phyloP scores from a whole-genome alignment of 306 rosid species.

The Biancaea sappan region DNA sequence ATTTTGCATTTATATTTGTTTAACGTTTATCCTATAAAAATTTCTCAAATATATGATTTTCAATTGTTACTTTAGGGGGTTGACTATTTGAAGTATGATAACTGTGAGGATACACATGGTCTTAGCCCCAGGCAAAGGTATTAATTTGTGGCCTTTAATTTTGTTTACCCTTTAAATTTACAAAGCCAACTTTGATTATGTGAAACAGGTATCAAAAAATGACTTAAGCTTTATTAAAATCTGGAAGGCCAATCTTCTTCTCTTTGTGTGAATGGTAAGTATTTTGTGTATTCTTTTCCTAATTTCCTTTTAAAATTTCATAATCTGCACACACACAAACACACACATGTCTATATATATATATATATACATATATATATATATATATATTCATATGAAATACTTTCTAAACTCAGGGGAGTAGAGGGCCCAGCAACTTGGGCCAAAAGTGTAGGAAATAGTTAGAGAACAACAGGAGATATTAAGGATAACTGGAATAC shows the following conservation, averaged over 20 bases:
- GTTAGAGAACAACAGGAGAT: conserved; percentile 71
- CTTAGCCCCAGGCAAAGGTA: conserved; percentile 55
- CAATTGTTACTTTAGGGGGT: conserved; percentile 40
- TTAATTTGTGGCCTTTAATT: neutral
- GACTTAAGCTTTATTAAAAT: conserved; percentile 53
- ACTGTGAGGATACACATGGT: conserved; percentile 47
- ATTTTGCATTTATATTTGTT: neutral
- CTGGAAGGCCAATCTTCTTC: conserved; percentile 55
- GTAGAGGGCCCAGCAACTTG: conserved; percentile 54
- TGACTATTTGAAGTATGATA: conserved; percentile 76
- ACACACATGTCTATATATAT: too few relatives aligned
- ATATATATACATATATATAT: neutral
- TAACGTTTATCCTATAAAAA: neutral
- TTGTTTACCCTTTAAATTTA: too few relatives aligned
- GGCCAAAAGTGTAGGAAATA: conserved; percentile 59
- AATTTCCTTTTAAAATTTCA: too few relatives aligned
- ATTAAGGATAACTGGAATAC: conserved; percentile 54
- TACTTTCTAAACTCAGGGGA: conserved; percentile 22
- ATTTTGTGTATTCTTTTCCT: neutral
- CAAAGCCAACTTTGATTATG: neutral
- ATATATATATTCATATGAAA: neutral
- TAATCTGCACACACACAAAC: too few relatives aligned
- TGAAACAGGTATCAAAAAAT: conserved; percentile 58
- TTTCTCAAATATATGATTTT: neutral
- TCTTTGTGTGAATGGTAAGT: conserved; percentile 76